Base-by-base conservation (phyloP, 352 stramenopile genomes). In the Globisporangium nunn region DNA sequence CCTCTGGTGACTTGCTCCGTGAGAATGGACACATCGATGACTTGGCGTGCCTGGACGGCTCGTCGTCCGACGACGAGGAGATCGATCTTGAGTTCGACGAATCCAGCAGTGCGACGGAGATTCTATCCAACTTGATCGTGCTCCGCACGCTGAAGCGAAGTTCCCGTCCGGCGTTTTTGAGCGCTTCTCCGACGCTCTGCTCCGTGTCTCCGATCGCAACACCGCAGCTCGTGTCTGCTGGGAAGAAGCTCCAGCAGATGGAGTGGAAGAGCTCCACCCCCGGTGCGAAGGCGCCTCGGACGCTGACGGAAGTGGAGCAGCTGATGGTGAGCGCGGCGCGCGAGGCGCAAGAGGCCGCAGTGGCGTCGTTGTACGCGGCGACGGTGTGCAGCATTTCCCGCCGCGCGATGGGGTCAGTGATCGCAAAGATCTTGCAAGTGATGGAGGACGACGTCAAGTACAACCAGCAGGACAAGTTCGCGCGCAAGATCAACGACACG, bases 391-490 rank as follows among this genome's bases (percentile, higher is more conserved):
- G 75, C 53, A 89, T 91, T 35, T 92, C 81, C 23, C 71, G 76
- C 18, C 81, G 78, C 8, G 72, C 82, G 0, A 90, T 93, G 81
- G 83, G 79, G 2, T 88, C 85, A 8, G 85, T 93, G 28, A 84
- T 95, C 43, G 78, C 83, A 1, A 88, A 89, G 56, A 82, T 88
- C 17, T 56, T 93, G 11, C 81, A 91, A 51, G 75, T 89, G 48
- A 69, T 95, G 37, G 83, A 95, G 67, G 81, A 91, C 37, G 83
- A 95, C 51, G 78, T 84, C 11, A 87, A 90, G 64, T 74, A 79
- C 59, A 64, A 72, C 15, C 57, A 73, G 30, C 48, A 64, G n/a
- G 73, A 84, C 45, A 79, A 86, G 62, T 86, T 84, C 56, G 54
- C 67, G 30, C 68, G 74, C 29, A 84, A 81, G 53, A 64, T 93